Conservation (phyloP, 1,284 basidiomycete species). For the Anthracocystis panici-leucophaei region DNA sequence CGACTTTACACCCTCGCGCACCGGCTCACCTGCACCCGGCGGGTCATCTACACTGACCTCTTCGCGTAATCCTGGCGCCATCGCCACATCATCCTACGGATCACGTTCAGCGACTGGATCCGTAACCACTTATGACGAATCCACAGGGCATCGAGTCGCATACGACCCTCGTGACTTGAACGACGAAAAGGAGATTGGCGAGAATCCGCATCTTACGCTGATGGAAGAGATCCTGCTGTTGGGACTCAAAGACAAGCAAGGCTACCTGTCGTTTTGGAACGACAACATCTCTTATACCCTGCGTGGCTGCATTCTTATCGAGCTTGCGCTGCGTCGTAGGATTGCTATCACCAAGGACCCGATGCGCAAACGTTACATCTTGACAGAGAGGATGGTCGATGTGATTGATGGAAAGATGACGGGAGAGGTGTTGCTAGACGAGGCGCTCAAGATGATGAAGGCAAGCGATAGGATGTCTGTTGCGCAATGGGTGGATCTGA, state of each 20-base stretch:
- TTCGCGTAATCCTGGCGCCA: conserved; percentile 20
- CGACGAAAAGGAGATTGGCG: conserved; percentile 79
- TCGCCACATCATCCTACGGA: conserved; percentile 25
- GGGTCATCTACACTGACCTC: conserved; percentile 32
- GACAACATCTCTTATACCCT: conserved; percentile 69
- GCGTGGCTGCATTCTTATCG: conserved; percentile 67
- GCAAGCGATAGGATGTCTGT: conserved; percentile 59
- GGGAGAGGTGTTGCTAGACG: conserved; percentile 67
- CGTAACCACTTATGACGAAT: conserved; percentile 46
- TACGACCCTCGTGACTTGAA: conserved; percentile 93
- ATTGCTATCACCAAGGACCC: conserved; percentile 59
- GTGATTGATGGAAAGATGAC: conserved; percentile 64
- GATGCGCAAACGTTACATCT: conserved; percentile 41
- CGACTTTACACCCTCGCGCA: conserved; percentile 37
- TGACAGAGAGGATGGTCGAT: conserved; percentile 61
- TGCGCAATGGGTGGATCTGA: conserved; percentile 66
- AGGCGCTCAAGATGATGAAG: conserved; percentile 66
- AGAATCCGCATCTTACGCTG: conserved; percentile 86
- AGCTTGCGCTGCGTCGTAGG: conserved; percentile 64
- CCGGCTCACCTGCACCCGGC: conserved; percentile 29
- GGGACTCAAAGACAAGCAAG: conserved; percentile 87
- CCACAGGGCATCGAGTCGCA: conserved; percentile 75
- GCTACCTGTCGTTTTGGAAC: conserved; percentile 70
- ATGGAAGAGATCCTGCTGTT: conserved; percentile 96
- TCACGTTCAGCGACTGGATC: conserved; percentile 53